Percentiles rank a stretch among this genome's conserved stretches.
Conservation (phyloP, 352 stramenopile genomes). For the Phytophthora pistaciae region DNA sequence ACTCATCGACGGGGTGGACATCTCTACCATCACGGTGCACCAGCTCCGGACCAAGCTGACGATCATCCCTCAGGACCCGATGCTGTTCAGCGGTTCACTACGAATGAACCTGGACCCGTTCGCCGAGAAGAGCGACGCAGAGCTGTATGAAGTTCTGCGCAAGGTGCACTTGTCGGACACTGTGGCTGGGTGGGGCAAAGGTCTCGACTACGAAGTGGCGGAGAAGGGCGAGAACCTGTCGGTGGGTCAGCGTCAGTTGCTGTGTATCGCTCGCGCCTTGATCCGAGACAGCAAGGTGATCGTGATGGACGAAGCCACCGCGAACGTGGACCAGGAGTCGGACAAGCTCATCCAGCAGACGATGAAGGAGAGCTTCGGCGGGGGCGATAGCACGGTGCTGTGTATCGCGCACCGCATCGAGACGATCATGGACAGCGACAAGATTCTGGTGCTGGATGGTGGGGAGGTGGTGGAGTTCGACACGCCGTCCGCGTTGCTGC, state of each 20-base stretch:
- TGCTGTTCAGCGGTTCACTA: slow-evolving; percentile 92
- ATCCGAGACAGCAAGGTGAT: slow-evolving; percentile 90
- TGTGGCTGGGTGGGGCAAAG: slow-evolving; percentile 57
- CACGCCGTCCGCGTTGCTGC: slow-evolving; percentile 63
- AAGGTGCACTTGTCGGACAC: slow-evolving; percentile 66
- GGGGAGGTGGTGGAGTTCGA: slow-evolving; percentile 49
- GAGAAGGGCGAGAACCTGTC: slow-evolving; percentile 96
- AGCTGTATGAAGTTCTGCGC: slow-evolving; percentile 52
- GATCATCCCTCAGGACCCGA: slow-evolving; percentile 89
- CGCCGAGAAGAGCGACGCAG: slow-evolving; percentile 58
- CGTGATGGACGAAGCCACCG: slow-evolving; percentile 96
- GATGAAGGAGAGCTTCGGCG: slow-evolving; percentile 91
- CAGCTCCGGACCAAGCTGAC: slow-evolving; percentile 48
- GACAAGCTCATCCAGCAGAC: slow-evolving; percentile 75
- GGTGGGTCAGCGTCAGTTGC: slow-evolving; percentile 94
- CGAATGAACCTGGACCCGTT: slow-evolving; percentile 93
- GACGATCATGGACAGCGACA: slow-evolving; percentile 95
- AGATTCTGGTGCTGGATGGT: slow-evolving; percentile 91
- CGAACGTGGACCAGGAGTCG: slow-evolving; percentile 85
- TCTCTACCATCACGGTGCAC: slow-evolving; percentile 43
- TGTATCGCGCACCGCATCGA: slow-evolving; percentile 95
- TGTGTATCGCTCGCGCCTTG: slow-evolving; percentile 96
- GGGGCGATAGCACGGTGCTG: slow-evolving; percentile 84
- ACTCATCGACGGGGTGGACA: slow-evolving; percentile 89
- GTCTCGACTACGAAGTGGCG: slow-evolving; percentile 89